Evolutionary conservation across 441 rosid species (phyloP).

Genomic region (Brassica balearica): DNA sequence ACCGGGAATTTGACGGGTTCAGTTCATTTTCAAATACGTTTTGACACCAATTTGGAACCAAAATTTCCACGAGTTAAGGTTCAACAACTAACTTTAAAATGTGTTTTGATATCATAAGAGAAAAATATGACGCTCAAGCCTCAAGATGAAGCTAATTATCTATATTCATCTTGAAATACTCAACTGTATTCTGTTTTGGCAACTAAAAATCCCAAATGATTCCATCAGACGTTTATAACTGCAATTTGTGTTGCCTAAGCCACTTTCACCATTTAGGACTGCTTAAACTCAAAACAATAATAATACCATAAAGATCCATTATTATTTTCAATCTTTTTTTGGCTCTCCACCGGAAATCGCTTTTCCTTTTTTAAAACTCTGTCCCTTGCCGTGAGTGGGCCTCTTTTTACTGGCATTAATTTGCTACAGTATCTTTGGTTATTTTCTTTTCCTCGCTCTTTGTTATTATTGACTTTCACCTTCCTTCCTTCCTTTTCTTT

Average conservation of each 20-base stretch:
- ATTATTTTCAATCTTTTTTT: no score
- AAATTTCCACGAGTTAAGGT: no score
- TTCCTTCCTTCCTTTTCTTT: no score
- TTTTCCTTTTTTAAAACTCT: no score
- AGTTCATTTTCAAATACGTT: background rate
- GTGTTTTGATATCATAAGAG: background rate
- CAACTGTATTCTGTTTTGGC: background rate
- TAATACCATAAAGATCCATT: no score
- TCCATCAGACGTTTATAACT: background rate
- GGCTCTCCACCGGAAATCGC: no score
- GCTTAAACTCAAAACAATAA: background rate
- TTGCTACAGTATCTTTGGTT: no score
- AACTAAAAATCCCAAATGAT: background rate
- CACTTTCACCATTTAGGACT: background rate
- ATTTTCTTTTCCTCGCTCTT: no score
- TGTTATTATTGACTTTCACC: no score
- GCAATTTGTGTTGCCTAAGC: background rate
- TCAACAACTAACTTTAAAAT: background rate
- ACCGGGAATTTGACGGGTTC: conserved; percentile 5
- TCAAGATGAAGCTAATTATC: background rate
- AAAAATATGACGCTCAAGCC: background rate
- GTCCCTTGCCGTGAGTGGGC: no score
- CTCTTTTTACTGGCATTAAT: no score
- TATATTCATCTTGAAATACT: no score
- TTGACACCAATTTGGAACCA: background rate